These are phyloP conservation scores for Spathaspora girioi DNA, from an alignment of 805 yeast species.

Conservation along the genomic window DNA sequence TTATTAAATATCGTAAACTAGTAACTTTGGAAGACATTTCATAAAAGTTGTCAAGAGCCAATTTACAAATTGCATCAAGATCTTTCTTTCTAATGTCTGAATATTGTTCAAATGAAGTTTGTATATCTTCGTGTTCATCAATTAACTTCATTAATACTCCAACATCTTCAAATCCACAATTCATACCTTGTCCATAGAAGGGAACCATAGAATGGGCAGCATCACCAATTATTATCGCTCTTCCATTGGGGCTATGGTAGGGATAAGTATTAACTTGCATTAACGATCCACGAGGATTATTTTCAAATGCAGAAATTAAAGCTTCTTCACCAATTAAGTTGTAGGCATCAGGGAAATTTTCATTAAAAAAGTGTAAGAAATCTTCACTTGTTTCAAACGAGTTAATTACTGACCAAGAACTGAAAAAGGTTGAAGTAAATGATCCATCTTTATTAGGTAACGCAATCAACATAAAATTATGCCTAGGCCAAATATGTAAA, in stretches of 20 bases:
- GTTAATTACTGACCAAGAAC: slow-evolving; percentile 69
- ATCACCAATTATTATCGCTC: slow-evolving; percentile 76
- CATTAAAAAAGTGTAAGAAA: slow-evolving; percentile 51
- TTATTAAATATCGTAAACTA: slow-evolving; percentile 52
- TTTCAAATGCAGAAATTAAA: slow-evolving; percentile 46
- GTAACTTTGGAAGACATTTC: slow-evolving; percentile 86
- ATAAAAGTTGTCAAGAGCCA: slow-evolving; percentile 76
- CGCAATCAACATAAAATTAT: slow-evolving; percentile 84
- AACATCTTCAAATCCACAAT: slow-evolving; percentile 93
- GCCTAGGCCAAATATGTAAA: slow-evolving; percentile 91
- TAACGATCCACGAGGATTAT: slow-evolving; percentile 73
- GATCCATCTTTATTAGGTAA: slow-evolving; percentile 82
- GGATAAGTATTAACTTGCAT: slow-evolving; percentile 69
- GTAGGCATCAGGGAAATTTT: slow-evolving; percentile 72
- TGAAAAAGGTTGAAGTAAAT: slow-evolving; percentile 86
- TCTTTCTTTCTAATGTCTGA: slow-evolving; percentile 58
- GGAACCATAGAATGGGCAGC: slow-evolving; percentile 98
- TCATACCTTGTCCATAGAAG: slow-evolving; percentile 97
- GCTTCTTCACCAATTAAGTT: slow-evolving; percentile 58
- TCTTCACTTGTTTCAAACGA: slow-evolving; percentile 41
- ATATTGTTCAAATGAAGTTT: slow-evolving; percentile 52
- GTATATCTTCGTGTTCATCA: slow-evolving; percentile 31
- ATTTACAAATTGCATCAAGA: slow-evolving; percentile 67
- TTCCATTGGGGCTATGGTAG: slow-evolving; percentile 58
- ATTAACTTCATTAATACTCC: slow-evolving; percentile 54